Conservation (phyloP, 2,329 filamentous ascomycete species). For the Fusarium albosuccineum region DNA sequence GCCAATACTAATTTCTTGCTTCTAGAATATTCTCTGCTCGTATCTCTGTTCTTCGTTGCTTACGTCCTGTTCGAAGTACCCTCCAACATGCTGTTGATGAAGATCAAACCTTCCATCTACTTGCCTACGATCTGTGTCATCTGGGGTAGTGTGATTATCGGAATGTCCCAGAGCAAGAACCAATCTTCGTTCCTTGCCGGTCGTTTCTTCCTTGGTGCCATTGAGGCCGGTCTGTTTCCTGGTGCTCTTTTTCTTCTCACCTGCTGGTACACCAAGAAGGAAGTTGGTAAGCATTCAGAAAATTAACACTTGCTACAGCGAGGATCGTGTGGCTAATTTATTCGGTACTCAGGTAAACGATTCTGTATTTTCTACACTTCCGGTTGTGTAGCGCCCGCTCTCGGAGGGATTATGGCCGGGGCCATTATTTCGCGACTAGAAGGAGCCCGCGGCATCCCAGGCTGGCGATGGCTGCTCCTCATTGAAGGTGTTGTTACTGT, state of each 20-base stretch:
- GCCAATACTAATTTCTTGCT: background rate
- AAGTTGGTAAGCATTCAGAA: conserved; percentile 22
- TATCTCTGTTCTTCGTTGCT: conserved; percentile 28
- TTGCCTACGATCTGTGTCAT: conserved; percentile 21
- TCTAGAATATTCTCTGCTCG: conserved; percentile 31
- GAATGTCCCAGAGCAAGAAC: conserved; percentile 26
- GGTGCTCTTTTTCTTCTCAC: conserved; percentile 53
- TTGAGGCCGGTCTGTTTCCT: conserved; percentile 73
- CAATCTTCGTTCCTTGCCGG: conserved; percentile 45
- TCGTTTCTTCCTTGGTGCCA: conserved; percentile 70
- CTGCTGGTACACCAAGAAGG: conserved; percentile 34
- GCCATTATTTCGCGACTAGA: conserved; percentile 25
- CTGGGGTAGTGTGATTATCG: conserved; percentile 29
- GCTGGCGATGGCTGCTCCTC: conserved; percentile 29
- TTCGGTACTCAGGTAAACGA: conserved; percentile 15
- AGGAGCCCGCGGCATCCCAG: conserved; percentile 23
- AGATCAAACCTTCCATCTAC: conserved; percentile 29
- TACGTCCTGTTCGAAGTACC: conserved; percentile 32
- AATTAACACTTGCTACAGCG: background rate
- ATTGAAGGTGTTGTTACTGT: conserved; percentile 24
- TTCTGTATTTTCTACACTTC: conserved; percentile 32
- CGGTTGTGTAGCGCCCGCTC: conserved; percentile 20
- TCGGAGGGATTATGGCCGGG: conserved; percentile 26
- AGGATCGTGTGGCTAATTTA: background rate
- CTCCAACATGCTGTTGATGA: conserved; percentile 27